A percentile compares a stretch with the other conserved stretches of the same genome.
phyloP scores from a whole-genome alignment of 2,329 filamentous ascomycete genomes.

The Thielaviopsis populi region DNA sequence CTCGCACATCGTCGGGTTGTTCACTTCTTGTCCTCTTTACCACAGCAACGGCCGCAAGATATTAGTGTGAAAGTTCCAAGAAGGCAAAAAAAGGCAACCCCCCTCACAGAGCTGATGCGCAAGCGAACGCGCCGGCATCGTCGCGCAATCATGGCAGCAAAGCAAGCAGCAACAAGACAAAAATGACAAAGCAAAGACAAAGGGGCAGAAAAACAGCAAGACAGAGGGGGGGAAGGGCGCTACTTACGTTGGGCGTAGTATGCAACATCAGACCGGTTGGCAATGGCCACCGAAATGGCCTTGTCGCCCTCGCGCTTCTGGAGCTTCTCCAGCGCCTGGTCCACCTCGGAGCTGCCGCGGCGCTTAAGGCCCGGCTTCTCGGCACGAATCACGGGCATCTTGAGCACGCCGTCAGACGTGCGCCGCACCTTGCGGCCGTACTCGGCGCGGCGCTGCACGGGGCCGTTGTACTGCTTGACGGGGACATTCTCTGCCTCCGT shows the following conservation, averaged over 20 bases:
- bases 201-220: background rate
- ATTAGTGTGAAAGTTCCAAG: slow-evolving; percentile 13
- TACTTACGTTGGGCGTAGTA: slow-evolving; percentile 36
- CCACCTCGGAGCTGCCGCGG: slow-evolving; percentile 19
- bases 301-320: slow-evolving; percentile 7
- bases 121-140: background rate
- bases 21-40: slow-evolving; percentile 6
- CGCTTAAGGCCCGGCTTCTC: slow-evolving; percentile 25
- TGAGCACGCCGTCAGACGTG: slow-evolving; percentile 19
- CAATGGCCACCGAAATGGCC: slow-evolving; percentile 31
- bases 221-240: slow-evolving; percentile 1
- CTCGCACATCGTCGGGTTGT: background rate
- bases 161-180: background rate
- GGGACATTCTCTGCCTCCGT: slow-evolving; percentile 11
- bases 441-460: slow-evolving; percentile 6
- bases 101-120: background rate
- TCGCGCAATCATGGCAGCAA: background rate
- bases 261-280: slow-evolving; percentile 38
- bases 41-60: slow-evolving; percentile 9
- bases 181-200: slow-evolving; percentile 3
- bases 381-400: slow-evolving; percentile 23
- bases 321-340: slow-evolving; percentile 11
- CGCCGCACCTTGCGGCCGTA: slow-evolving; percentile 8
- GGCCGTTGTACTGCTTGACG: slow-evolving; percentile 5
- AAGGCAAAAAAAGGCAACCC: slow-evolving; percentile 3